phyloP scores from a whole-genome alignment of 345 rosid species.

The Gossypium bickii region DNA sequence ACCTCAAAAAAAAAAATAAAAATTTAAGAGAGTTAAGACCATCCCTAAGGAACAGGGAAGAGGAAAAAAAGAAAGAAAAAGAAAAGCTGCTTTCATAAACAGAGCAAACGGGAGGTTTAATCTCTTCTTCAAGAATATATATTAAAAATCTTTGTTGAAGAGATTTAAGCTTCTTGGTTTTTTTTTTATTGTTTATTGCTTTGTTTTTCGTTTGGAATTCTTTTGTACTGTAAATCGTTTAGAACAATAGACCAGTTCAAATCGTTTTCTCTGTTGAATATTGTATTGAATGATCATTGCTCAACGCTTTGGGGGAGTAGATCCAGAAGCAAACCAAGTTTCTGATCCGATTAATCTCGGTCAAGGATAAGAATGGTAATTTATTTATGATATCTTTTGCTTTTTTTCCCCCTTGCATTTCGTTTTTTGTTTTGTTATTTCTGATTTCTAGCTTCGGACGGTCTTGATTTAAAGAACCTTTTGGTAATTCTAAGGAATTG shows the following conservation, averaged over 20 bases:
- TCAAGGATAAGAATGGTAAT: slow-evolving; percentile 34
- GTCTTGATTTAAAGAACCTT: not conserved
- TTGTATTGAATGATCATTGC: slow-evolving; percentile 31
- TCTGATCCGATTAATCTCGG: slow-evolving; percentile 36
- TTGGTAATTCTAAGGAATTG: slow-evolving; percentile 3
- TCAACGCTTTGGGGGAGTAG: slow-evolving; percentile 28
- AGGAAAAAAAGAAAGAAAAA: slow-evolving; percentile 5
- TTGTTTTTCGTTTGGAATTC: slow-evolving; percentile 7
- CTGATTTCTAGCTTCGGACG: slow-evolving; percentile 4
- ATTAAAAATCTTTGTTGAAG: slow-evolving; percentile 28
- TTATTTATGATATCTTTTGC: not conserved
- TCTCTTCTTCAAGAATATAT: slow-evolving; percentile 35
- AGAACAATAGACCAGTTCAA: slow-evolving; percentile 6
- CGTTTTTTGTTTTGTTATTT: not conserved
- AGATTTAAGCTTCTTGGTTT: slow-evolving; percentile 37
- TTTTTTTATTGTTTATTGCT: not conserved
- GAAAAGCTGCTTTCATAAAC: slow-evolving; percentile 13
- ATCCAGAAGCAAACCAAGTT: slow-evolving; percentile 40
- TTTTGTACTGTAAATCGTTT: slow-evolving; percentile 19
- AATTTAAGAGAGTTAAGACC: slow-evolving; percentile 10
- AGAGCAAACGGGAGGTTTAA: slow-evolving; percentile 26
- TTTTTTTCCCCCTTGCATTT: not conserved
- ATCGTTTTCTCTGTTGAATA: not conserved
- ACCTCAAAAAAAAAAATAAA: not conserved
- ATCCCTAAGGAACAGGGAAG: slow-evolving; percentile 3